Conservation (phyloP, 768 basidiomycete genomes). For the Cubamyces lactineus region DNA sequence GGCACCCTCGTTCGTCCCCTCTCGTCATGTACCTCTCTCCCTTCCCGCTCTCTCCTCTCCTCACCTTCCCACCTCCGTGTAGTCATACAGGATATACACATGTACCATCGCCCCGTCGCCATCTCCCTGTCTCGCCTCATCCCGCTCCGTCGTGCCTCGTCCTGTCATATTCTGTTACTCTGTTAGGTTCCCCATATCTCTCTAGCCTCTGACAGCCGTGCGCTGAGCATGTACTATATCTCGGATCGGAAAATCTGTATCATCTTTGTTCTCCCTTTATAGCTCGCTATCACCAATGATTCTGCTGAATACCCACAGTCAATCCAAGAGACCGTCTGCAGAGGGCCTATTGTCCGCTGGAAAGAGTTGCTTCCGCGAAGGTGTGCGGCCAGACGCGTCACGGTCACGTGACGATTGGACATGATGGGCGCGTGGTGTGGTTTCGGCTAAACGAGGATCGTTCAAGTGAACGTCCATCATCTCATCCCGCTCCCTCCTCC, state of each 20-base stretch:
- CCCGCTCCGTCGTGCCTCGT: too few species aligned
- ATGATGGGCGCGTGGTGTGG: conserved; percentile 9
- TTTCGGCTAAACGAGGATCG: conserved; percentile 14
- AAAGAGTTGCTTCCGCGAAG: conserved; percentile 10
- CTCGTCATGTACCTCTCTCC: background rate
- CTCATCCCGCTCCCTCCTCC: background rate
- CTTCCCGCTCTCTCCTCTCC: background rate
- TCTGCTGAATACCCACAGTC: background rate
- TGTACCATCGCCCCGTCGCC: conserved; percentile 1
- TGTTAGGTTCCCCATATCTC: too few species aligned
- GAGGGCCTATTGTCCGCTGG: background rate
- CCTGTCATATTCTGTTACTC: too few species aligned
- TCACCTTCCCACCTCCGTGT: background rate
- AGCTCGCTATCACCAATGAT: background rate
- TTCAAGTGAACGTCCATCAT: conserved; percentile 13
- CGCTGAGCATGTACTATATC: conserved; percentile 3
- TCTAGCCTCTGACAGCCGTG: too few species aligned
- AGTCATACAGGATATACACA: conserved; percentile 13
- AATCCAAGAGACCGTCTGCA: background rate
- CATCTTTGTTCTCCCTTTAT: background rate
- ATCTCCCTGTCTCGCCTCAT: background rate
- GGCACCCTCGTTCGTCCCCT: background rate
- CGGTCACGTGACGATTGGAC: conserved; percentile 17
- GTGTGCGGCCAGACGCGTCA: conserved; percentile 5
- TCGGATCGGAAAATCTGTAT: conserved; percentile 3